Evolutionary conservation across 1,284 basidiomycete genomes (phyloP), one percentile per base, ranked within the genome.

Genomic region (Moesziomyces antarcticus): DNA sequence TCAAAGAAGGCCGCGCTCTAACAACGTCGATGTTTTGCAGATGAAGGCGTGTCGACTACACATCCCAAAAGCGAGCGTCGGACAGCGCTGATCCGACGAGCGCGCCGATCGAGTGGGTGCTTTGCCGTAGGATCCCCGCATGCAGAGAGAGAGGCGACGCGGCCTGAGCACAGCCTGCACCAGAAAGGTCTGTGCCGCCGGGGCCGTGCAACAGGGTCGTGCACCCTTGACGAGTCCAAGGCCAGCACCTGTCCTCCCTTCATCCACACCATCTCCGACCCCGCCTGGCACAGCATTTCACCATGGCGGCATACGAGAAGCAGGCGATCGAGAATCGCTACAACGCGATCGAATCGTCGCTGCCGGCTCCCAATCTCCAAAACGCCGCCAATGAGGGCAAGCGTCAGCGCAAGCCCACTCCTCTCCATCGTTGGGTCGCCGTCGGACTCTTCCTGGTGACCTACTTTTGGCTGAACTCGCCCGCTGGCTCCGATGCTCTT

Each of bases 381-480:
- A 43, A 24, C 30, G 45, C 44, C 46, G 21, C 21, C 43, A 25
- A 22, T 20, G 50, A 44, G 11, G 41, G 47, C 33, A 40, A 40
- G 37, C 55, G 46, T 24, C 54, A 57, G 47, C 54, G 65, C 30
- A 68, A 58, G 49, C 52, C 51, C 8, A 69, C 52, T 9, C 59
- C 60, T 0, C 45, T 21, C 24, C 49, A 63, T 43, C 59, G 66
- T 14, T 69, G 66, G 66, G 22, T 49, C 3, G 37, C 57, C 25
- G 56, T 56, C 13, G 20, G 43, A 14, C 35, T 55, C 7, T 46
- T 63, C 25, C 13, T 59, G 22, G 20, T 63, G 0, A 49, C 24
- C 45, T 69, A 63, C 52, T 55, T 69, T 20, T 63, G 51, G 51
- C 50, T 69, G 16, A 44, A 13, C 41, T 63, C 66, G 27, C 52